Conservation (phyloP, 139 green algal genomes). For the Haematococcus lacustris region DNA sequence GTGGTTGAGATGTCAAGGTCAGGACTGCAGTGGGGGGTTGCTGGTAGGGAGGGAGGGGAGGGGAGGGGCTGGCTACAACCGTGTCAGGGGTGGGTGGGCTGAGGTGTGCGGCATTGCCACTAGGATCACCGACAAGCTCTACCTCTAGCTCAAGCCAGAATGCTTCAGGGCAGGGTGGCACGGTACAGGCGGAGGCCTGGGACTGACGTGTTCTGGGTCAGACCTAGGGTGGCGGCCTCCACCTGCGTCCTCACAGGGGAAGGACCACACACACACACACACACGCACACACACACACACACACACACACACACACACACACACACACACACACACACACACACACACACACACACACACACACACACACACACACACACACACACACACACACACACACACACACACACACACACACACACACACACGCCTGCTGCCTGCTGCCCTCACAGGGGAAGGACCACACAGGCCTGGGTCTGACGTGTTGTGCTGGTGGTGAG, state of each 20-base stretch:
- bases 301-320: background rate
- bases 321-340: no score
- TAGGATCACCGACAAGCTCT: background rate
- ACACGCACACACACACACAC: background rate
- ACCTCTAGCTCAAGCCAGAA: background rate
- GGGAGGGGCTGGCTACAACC: background rate
- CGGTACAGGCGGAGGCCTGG: background rate
- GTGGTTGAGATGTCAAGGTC: background rate
- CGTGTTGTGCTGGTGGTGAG: background rate
- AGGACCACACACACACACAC: no score
- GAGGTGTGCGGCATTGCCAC: background rate
- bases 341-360: no score
- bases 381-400: constrained; percentile 12
- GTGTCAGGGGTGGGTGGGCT: background rate
- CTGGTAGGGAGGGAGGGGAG: background rate
- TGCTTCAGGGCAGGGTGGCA: background rate
- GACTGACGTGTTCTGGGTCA: background rate
- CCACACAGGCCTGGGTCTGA: no score
- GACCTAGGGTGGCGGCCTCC: background rate
- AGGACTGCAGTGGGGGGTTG: background rate
- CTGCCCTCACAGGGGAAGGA: no score
- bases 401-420: background rate
- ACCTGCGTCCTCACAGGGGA: background rate
- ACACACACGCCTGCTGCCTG: background rate
- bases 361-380: background rate